Conservation (phyloP, 768 basidiomycete species). For the Rhizopogon vinicolor region DNA sequence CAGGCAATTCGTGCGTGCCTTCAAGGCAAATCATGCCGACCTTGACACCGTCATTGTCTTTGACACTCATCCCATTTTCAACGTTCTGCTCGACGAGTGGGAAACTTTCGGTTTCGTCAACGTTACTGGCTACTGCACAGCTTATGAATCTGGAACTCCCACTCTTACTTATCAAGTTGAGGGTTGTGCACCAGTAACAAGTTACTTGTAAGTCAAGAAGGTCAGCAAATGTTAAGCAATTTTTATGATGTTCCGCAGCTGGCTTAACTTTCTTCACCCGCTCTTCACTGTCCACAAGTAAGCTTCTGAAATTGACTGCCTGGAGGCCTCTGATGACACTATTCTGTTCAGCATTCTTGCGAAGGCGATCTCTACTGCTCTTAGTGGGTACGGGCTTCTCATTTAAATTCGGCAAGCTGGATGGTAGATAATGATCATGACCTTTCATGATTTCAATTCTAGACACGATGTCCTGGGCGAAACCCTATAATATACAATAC, state of each 20-base stretch:
- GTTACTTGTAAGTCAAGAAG: conserved; percentile 49
- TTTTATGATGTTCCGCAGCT: conserved; percentile 32
- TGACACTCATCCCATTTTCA: conserved; percentile 56
- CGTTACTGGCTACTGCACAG: conserved; percentile 52
- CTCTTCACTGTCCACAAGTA: conserved; percentile 61
- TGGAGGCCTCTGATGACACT: background rate
- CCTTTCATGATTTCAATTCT: no score
- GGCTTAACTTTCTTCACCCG: conserved; percentile 59
- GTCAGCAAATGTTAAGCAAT: background rate
- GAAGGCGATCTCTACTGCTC: conserved; percentile 42
- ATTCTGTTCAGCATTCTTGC: conserved; percentile 38
- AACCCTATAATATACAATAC: no score
- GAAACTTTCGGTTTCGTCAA: conserved; percentile 54
- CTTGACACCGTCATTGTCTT: conserved; percentile 45
- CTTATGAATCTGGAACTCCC: conserved; percentile 56
- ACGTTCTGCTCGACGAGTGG: conserved; percentile 50
- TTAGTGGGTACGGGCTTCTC: conserved; percentile 8
- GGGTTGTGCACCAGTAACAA: conserved; percentile 61
- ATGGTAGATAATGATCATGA: no score
- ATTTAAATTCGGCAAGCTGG: no score
- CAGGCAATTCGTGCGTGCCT: conserved; percentile 29
- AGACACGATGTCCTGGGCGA: no score
- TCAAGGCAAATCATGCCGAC: conserved; percentile 37
- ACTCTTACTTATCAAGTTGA: conserved; percentile 46
- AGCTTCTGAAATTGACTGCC: conserved; percentile 13